These are phyloP conservation scores for Diaporthe amygdali DNA, from an alignment of 2,329 filamentous ascomycete genomes.

Conservation along the genomic window DNA sequence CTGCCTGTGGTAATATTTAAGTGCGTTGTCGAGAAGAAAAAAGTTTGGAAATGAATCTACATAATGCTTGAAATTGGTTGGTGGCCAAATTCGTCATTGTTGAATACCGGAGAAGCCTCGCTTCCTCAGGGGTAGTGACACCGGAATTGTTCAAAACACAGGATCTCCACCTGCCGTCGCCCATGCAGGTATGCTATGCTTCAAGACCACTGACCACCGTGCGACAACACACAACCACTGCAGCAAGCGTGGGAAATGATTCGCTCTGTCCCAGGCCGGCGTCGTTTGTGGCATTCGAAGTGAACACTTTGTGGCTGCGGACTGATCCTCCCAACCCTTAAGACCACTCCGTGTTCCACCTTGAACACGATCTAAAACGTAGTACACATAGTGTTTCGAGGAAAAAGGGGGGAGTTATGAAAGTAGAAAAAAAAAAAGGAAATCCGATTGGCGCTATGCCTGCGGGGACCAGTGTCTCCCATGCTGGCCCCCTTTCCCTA, in stretches of 20 bases:
- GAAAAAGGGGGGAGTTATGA: neutral
- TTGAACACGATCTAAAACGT: neutral
- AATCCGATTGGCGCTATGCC: neutral
- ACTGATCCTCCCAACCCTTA: neutral
- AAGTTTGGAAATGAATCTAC: neutral
- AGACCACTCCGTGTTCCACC: neutral
- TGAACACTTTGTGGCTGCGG: neutral
- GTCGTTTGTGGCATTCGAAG: neutral
- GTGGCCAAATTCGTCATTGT: neutral
- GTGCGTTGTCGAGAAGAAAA: neutral
- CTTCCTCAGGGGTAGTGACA: neutral
- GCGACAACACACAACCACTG: neutral
- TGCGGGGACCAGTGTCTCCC: neutral
- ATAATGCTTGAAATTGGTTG: neutral
- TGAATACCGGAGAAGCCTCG: neutral
- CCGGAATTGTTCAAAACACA: no score
- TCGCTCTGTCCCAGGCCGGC: neutral
- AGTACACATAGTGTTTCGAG: neutral
- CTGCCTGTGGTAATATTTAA: neutral
- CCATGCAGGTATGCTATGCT: neutral
- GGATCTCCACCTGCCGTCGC: neutral
- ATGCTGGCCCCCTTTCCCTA: neutral
- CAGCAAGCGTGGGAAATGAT: neutral
- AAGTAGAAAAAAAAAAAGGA: neutral
- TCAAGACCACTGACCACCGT: neutral